A percentile compares a stretch with the other conserved stretches of the same genome.
phyloP scores from a whole-genome alignment of 129 eudicot species.

The Chrysanthemum makinoi region DNA sequence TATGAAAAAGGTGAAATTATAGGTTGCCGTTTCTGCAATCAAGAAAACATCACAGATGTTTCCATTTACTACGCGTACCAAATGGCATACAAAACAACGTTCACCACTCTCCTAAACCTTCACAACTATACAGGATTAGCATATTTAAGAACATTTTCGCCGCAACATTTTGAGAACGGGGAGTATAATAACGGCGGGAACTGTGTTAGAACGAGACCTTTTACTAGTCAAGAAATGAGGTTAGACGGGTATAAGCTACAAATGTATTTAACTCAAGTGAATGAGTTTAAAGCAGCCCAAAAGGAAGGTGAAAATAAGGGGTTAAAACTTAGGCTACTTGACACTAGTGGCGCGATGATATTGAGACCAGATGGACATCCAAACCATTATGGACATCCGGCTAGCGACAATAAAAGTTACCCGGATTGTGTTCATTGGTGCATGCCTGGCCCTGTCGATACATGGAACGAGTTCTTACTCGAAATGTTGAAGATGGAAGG shows the following conservation, averaged over 20 bases:
- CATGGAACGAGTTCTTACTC: slow-evolving; percentile 63
- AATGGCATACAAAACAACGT: slow-evolving; percentile 49
- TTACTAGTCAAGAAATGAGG: slow-evolving; percentile 38
- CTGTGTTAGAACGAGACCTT: slow-evolving; percentile 50
- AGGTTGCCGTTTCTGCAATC: slow-evolving; percentile 50
- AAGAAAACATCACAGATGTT: slow-evolving; percentile 41
- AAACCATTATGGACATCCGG: slow-evolving; percentile 50
- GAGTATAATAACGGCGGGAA: slow-evolving; percentile 55
- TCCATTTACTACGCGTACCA: slow-evolving; percentile 38
- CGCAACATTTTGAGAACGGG: slow-evolving; percentile 64
- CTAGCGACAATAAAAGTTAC: slow-evolving; percentile 33
- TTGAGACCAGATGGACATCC: slow-evolving; percentile 60
- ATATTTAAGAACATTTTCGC: slow-evolving; percentile 49
- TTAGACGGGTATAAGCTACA: slow-evolving; percentile 41
- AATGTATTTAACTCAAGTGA: slow-evolving; percentile 50
- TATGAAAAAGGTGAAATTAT: slow-evolving; percentile 42
- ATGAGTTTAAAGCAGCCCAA: slow-evolving; percentile 47
- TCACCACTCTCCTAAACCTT: slow-evolving; percentile 35
- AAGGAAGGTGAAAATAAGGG: slow-evolving; percentile 48
- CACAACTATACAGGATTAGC: slow-evolving; percentile 48
- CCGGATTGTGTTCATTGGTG: slow-evolving; percentile 63
- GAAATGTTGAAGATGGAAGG: slow-evolving; percentile 62
- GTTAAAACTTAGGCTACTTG: slow-evolving; percentile 47
- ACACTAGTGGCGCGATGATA: slow-evolving; percentile 51
- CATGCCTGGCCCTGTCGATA: slow-evolving; percentile 60